Evolutionary conservation across 2,329 filamentous ascomycete species (phyloP).

Genomic region (Akanthomyces muscarius): DNA sequence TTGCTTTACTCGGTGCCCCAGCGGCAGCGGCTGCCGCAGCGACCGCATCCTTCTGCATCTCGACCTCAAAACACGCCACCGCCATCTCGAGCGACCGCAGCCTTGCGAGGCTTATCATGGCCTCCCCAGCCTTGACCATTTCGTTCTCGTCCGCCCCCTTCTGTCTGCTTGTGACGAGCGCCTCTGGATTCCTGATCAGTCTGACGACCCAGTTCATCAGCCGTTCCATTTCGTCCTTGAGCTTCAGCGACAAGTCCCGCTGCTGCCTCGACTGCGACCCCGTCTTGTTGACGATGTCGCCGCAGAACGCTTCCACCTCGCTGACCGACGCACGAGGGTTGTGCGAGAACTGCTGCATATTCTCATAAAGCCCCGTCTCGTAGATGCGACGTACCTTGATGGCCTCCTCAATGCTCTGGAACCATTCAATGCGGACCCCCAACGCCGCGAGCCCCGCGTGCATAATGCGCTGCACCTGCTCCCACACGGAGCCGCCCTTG

Average conservation of each 20-base stretch:
- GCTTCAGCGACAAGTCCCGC: conserved; percentile 47
- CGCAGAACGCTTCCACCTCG: conserved; percentile 54
- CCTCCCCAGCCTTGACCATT: background rate
- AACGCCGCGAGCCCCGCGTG: conserved; percentile 18
- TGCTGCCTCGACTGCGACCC: conserved; percentile 48
- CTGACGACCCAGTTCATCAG: conserved; percentile 39
- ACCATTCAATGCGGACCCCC: conserved; percentile 23
- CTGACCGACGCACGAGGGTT: conserved; percentile 41
- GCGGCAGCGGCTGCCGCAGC: background rate
- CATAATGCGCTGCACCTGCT: conserved; percentile 35
- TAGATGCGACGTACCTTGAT: conserved; percentile 41
- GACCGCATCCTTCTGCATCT: background rate
- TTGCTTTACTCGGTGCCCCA: background rate
- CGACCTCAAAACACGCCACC: conserved; percentile 19
- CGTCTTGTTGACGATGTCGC: conserved; percentile 49
- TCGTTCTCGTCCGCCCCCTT: no score
- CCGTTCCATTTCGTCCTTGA: conserved; percentile 49
- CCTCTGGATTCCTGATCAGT: conserved; percentile 28
- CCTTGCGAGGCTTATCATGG: background rate
- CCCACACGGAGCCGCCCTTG: conserved; percentile 31
- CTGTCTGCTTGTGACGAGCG: background rate
- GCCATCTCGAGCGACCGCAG: conserved; percentile 19
- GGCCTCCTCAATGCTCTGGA: conserved; percentile 32
- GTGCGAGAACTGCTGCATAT: conserved; percentile 43
- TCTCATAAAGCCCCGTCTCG: conserved; percentile 38